A percentile compares a stretch with the other conserved stretches of the same genome.
These are phyloP conservation scores for Neonectria ditissima DNA, from an alignment of 2,329 filamentous ascomycete species.

Conservation along the genomic window DNA sequence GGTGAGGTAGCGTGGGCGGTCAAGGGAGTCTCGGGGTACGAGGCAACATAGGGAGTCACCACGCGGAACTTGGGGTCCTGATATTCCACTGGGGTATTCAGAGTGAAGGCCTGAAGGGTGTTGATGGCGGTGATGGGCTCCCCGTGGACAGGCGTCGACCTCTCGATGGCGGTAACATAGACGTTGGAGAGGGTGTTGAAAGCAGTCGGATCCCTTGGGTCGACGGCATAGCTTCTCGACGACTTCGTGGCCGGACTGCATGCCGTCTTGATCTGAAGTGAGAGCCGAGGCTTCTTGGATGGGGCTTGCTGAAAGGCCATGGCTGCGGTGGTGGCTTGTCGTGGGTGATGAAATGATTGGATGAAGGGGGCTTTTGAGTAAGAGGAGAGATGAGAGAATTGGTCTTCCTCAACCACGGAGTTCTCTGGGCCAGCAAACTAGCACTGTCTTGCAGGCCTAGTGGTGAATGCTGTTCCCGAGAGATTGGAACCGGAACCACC, in stretches of 20 bases:
- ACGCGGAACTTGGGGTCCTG: conserved; percentile 49
- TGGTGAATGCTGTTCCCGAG: conserved; percentile 37
- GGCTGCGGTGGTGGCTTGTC: conserved; percentile 27
- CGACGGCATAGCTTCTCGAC: conserved; percentile 51
- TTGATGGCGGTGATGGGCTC: conserved; percentile 64
- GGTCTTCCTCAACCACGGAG: conserved; percentile 4
- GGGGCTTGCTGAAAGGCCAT: conserved; percentile 55
- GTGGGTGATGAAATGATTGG: background rate
- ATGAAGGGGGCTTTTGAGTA: conserved; percentile 13
- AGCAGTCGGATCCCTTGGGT: conserved; percentile 70
- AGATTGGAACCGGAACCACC: conserved; percentile 41
- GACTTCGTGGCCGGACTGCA: conserved; percentile 53
- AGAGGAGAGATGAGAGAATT: conserved; percentile 15
- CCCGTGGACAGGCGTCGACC: conserved; percentile 61
- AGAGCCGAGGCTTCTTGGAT: conserved; percentile 66
- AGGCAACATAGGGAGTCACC: conserved; percentile 59
- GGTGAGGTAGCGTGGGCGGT: conserved; percentile 65
- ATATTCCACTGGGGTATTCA: conserved; percentile 47
- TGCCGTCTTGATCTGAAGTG: conserved; percentile 65
- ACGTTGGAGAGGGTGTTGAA: conserved; percentile 76
- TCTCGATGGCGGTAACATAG: conserved; percentile 72
- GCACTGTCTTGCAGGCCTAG: conserved; percentile 34
- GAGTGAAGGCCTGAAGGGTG: conserved; percentile 50
- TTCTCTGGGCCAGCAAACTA: conserved; percentile 36
- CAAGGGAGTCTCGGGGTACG: conserved; percentile 66